Base-by-base conservation (phyloP, 2,329 filamentous ascomycete species). In the Pseudogymnoascus sp. region DNA sequence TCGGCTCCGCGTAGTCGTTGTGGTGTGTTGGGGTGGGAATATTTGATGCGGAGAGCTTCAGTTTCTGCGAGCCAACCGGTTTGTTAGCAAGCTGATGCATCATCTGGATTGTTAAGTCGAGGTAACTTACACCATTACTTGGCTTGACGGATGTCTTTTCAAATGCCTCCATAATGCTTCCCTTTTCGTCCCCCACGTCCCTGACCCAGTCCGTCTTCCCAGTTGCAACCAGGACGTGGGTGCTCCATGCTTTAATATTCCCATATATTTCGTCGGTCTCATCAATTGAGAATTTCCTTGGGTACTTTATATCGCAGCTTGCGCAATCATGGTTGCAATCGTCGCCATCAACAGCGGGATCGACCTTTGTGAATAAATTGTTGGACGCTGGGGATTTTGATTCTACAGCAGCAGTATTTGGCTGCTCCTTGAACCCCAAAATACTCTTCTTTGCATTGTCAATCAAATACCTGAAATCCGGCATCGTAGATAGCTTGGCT, bases 201-300 rank as follows among this genome's bases (percentile, higher is more conserved):
- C 90, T 78, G 70, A 93, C 88, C 94, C 94, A 99, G 75, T 99
- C 94, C 25, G 87, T 83, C 82, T 97, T 96, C 64, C 92, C 90
- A n/a, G 94, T 99, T 22, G 91, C 94, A 14, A 97, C 91, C 33
- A 99, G 78, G 64, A 96, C 72, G 75, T 99, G 94, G 18, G 92
- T 94, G 70, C 85, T 87, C 89, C 91, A 97, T 36, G 86, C 90
- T 70, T 91, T 89, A 65, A 97, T 83, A 63, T 89, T 80, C 0
- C 93, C 94, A 71, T 95, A 97, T 57, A 99, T 77, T 68, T 86
- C 78, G 71, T 96, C 91, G 6, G 81, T 77, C 72, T 88, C 83
- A 62, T 97, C 89, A 61, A 96, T 85, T 70, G 86, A 85, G 76
- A 87, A 88, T 36, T 75, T 75, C 63, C 78, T 79, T 37, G 93